phyloP scores from a whole-genome alignment of 805 yeast genomes.

The Scheffersomyces spartinae region DNA sequence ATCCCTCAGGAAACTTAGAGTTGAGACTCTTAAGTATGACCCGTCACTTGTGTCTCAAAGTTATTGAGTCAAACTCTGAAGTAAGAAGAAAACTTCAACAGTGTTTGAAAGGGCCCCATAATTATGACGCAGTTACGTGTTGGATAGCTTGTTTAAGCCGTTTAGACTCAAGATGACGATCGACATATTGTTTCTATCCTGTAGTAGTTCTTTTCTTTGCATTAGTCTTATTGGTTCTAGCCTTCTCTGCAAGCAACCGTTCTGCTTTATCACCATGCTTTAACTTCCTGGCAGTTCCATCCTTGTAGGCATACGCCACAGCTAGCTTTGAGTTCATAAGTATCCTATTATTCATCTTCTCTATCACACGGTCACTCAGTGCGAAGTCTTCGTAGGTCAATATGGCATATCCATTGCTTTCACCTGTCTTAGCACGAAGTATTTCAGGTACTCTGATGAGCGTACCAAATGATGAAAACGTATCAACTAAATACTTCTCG shows the following conservation, averaged over 20 bases:
- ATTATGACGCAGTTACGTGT: no score
- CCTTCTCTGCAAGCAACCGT: slow-evolving; percentile 56
- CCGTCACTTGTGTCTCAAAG: no score
- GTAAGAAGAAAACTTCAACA: no score
- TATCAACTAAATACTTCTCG: slow-evolving; percentile 38
- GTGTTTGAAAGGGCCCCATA: no score
- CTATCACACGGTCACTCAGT: slow-evolving; percentile 61
- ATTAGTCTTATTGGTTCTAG: slow-evolving; percentile 38
- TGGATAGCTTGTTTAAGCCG: no score
- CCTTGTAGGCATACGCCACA: slow-evolving; percentile 65
- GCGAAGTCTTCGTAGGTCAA: slow-evolving; percentile 54
- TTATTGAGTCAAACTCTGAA: no score
- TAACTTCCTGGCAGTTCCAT: slow-evolving; percentile 36
- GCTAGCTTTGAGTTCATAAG: slow-evolving; percentile 54
- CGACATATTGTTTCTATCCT: no score
- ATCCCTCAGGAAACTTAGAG: no score
- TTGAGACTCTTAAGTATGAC: no score
- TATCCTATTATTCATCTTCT: slow-evolving; percentile 53
- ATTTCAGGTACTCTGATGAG: slow-evolving; percentile 40
- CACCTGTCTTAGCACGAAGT: slow-evolving; percentile 36
- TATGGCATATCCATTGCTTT: slow-evolving; percentile 55
- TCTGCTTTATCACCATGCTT: slow-evolving; percentile 77
- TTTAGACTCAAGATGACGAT: no score
- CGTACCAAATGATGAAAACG: slow-evolving; percentile 62
- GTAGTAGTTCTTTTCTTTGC: no score